Conservation (phyloP, 106 monocot species). For the Dendrobium catenatum region DNA sequence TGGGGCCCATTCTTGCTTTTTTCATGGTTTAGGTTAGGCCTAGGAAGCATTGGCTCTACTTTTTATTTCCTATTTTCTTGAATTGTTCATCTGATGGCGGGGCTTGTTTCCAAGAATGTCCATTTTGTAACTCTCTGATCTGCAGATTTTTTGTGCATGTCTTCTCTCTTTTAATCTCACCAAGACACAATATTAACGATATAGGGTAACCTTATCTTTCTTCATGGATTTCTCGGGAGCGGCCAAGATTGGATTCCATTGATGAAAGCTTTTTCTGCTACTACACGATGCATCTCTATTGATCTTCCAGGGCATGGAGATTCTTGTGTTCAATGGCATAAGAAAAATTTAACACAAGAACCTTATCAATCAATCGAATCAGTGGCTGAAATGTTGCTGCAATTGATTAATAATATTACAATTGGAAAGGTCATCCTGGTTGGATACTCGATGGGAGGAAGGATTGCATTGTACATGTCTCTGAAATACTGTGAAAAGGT, state of each 20-base stretch:
- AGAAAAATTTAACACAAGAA: conserved; percentile 8
- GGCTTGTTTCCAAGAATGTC: neutral
- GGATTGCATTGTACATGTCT: conserved; percentile 85
- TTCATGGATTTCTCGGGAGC: conserved; percentile 90
- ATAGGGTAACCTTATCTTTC: conserved; percentile 65
- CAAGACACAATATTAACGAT: neutral
- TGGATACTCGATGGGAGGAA: conserved; percentile 95
- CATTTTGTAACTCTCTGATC: neutral
- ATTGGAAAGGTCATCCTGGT: conserved; percentile 50
- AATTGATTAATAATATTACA: conserved; percentile 48
- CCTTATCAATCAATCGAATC: conserved; percentile 37
- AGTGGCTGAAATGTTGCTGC: conserved; percentile 48
- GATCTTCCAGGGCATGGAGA: conserved; percentile 93
- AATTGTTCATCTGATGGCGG: neutral
- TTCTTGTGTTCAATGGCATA: conserved; percentile 30
- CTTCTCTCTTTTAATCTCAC: neutral
- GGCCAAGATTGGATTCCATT: conserved; percentile 78
- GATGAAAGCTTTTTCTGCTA: conserved; percentile 67
- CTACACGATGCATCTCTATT: conserved; percentile 52
- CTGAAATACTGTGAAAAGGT: conserved; percentile 74
- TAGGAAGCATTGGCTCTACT: neutral
- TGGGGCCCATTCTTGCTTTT: neutral
- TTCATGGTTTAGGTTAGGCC: neutral
- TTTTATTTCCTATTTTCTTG: neutral
- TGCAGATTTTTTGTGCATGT: neutral